Evolutionary conservation across 176 grass and related monocot genomes (phyloP).

Genomic region (Eremochloa ophiuroides): DNA sequence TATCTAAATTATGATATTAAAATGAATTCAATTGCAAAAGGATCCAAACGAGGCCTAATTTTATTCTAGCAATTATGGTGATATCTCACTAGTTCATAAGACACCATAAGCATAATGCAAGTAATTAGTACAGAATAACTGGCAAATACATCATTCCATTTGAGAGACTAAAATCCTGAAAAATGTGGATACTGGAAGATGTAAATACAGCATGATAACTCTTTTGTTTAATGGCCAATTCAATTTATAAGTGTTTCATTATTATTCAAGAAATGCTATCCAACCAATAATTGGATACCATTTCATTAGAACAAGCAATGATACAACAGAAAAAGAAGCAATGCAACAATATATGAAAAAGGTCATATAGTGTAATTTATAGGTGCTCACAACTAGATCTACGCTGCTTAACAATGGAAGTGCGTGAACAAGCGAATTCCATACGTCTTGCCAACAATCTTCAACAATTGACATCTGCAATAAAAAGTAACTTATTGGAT

Average conservation of each 20-base stretch:
- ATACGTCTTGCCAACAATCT: slow-evolving; percentile 82
- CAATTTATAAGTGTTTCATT: neutral
- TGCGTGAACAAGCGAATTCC: slow-evolving; percentile 73
- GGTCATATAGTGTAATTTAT: slow-evolving; percentile 20
- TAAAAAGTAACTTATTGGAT: slow-evolving; percentile 18
- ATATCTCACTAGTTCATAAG: neutral
- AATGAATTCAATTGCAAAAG: too few species aligned
- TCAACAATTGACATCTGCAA: slow-evolving; percentile 64
- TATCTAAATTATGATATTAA: too few species aligned
- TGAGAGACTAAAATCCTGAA: neutral
- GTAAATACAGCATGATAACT: neutral
- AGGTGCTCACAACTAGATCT: slow-evolving; percentile 58
- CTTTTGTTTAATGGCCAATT: neutral
- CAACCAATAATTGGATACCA: neutral
- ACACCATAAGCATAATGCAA: neutral
- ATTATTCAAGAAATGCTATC: slow-evolving; percentile 11
- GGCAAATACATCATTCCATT: neutral
- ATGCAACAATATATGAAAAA: slow-evolving; percentile 10
- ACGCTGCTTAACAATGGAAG: slow-evolving; percentile 59
- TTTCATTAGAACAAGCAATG: neutral
- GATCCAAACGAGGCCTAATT: too few species aligned
- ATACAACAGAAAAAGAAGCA: neutral
- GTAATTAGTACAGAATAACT: neutral
- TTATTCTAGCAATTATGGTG: neutral
- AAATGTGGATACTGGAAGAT: neutral